Base-by-base conservation (phyloP, 768 basidiomycete species). In the Agaricus blazei region DNA sequence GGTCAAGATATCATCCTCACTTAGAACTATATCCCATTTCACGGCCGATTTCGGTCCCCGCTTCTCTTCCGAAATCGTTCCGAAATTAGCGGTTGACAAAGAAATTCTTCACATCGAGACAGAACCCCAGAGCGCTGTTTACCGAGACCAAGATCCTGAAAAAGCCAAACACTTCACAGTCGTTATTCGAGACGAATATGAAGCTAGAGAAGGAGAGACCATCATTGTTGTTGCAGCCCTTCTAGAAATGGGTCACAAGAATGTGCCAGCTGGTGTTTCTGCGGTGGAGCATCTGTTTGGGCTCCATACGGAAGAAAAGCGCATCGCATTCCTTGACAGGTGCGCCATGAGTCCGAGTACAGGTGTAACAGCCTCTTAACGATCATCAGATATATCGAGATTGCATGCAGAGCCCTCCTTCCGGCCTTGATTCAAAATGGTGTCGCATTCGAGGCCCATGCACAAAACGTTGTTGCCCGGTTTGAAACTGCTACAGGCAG, bases 361-460 rank as follows among this genome's bases (percentile, higher is more conserved):
- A 54, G 3, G 51, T 38, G 34, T 26, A 28, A 48, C 11, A 23
- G 8, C 50, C 41, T 19, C 15, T 37, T 34, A 42, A 43, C 24
- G 8, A 34, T 58, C 14, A 4, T 9, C 53, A 81, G 82, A 48
- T 84, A 82, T 55, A 68, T 81, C 46, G 68, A 73, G 27, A 65
- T 80, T n/a, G 75, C 78, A 4, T 77, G 80, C 48, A 70, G 73
- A 31, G 81, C 80, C 2, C 66, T 84, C 15, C 65, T 83, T 52
- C 81, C 82, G 9, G 72, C 80, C 4, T 64, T 81, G 38, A 65
- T 84, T 12, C 54, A 75, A 41, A 80, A 84, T 48, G 81, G 81
- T 3, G 77, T 82, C n/a, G 77, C 78, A 6, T 81, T 84, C 50
- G 82, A 84, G 66, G 82, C 80, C 9, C 82, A 84, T 63, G 79